Conservation (phyloP, 768 basidiomycete genomes). For the Amanita phalloides region DNA sequence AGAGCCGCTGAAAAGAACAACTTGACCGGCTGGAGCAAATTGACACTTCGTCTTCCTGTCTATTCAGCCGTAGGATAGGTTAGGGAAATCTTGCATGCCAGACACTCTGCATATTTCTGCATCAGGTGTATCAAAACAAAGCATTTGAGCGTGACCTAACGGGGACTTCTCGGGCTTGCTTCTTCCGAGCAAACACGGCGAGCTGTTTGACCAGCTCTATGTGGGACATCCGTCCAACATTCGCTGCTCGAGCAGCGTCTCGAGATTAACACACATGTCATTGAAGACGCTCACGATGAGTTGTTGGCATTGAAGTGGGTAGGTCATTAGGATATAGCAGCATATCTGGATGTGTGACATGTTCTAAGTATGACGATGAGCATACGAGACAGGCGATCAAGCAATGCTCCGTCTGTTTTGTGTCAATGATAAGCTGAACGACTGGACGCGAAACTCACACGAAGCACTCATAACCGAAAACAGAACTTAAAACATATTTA, state of each 20-base stretch:
- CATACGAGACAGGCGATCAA: slow-evolving; percentile 83
- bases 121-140: slow-evolving; percentile 44
- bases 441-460: slow-evolving; percentile 30
- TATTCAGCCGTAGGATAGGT: slow-evolving; percentile 29
- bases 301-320: slow-evolving; percentile 61
- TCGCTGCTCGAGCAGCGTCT: slow-evolving; percentile 71
- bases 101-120: slow-evolving; percentile 59
- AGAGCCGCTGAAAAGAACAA: slow-evolving; percentile 10
- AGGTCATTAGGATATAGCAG: slow-evolving; percentile 75
- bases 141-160: slow-evolving; percentile 45
- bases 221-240: slow-evolving; percentile 71
- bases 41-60: neutral
- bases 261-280: slow-evolving; percentile 76
- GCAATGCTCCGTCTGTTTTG: slow-evolving; percentile 63
- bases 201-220: slow-evolving; percentile 59
- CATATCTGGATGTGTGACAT: slow-evolving; percentile 66
- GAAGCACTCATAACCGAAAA: slow-evolving; percentile 82
- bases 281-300: slow-evolving; percentile 64
- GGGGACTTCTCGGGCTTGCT: slow-evolving; percentile 63
- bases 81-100: slow-evolving; percentile 60
- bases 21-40: slow-evolving; percentile 6
- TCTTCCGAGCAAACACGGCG: slow-evolving; percentile 37
- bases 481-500: slow-evolving; percentile 76
- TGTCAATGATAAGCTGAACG: neutral
- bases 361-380: slow-evolving; percentile 62